Conservation (phyloP, 495 filamentous ascomycete genomes). For the Bathelium albidoporum region DNA sequence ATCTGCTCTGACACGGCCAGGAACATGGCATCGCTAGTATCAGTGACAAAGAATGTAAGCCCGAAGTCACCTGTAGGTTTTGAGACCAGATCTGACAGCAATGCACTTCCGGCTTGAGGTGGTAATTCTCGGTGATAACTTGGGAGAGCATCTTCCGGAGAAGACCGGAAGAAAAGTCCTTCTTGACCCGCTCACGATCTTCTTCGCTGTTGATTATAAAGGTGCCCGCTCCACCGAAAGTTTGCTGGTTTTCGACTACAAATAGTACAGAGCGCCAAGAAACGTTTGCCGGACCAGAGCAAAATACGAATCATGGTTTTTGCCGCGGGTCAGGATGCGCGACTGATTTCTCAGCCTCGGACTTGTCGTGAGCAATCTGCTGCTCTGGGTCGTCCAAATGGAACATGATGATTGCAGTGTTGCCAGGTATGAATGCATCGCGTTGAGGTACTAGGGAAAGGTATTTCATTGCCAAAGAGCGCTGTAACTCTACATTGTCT, state of each 20-base stretch:
- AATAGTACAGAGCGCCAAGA: constrained; percentile 20
- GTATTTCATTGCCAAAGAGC: constrained; percentile 7
- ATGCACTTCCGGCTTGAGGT: constrained; percentile 15
- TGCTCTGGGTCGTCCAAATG: constrained; percentile 7
- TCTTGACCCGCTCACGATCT: constrained; percentile 17
- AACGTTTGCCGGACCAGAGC: constrained; percentile 14
- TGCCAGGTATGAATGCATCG: constrained; percentile 27
- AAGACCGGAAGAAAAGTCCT: constrained; percentile 10
- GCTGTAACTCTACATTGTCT: neutral
- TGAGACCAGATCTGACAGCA: neutral
- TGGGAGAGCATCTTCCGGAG: constrained; percentile 15
- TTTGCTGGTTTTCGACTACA: constrained; percentile 31
- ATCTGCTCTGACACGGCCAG: constrained; percentile 28
- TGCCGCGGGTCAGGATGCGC: constrained; percentile 20
- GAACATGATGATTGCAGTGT: constrained; percentile 23
- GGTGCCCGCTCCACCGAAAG: constrained; percentile 31
- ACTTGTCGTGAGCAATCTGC: constrained; percentile 16
- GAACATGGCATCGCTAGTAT: constrained; percentile 17
- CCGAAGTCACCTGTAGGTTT: constrained; percentile 23
- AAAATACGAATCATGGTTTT: constrained; percentile 23
- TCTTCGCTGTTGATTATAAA: constrained; percentile 20
- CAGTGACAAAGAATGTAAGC: constrained; percentile 25
- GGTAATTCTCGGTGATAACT: constrained; percentile 19
- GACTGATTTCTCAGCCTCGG: constrained; percentile 25
- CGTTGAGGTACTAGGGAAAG: constrained; percentile 25